Conservation (phyloP, 768 basidiomycete genomes). For the Tylopilus cervinicoccineus region DNA sequence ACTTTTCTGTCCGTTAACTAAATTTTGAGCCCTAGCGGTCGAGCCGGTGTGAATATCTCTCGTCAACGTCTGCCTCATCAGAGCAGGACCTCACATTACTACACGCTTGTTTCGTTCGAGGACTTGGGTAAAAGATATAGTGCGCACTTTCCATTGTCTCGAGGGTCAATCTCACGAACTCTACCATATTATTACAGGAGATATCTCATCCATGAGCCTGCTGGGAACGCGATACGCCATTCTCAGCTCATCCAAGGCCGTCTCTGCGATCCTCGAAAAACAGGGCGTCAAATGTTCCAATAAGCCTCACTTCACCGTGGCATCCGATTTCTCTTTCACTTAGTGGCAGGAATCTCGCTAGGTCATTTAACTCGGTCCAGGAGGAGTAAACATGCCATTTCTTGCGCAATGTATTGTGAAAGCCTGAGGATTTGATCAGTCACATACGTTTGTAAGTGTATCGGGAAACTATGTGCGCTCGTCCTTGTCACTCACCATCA, state of each 20-base stretch:
- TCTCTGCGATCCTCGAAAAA: slow-evolving; percentile 49
- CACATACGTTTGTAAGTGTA: slow-evolving; percentile 22
- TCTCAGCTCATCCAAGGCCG: slow-evolving; percentile 43
- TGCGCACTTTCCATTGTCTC: slow-evolving; percentile 14
- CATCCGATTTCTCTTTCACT: slow-evolving; percentile 12
- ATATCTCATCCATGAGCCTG: slow-evolving; percentile 21
- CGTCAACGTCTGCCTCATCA: slow-evolving; percentile 14
- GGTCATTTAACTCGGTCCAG: slow-evolving; percentile 12
- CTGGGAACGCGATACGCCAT: slow-evolving; percentile 47
- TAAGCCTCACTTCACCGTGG: slow-evolving; percentile 17
- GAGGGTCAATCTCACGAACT: not conserved
- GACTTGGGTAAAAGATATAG: slow-evolving; percentile 52
- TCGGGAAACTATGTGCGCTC: not conserved
- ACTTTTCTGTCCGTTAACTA: no score
- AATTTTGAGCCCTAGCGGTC: no score
- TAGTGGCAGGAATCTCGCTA: slow-evolving; percentile 9
- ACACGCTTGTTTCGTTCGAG: slow-evolving; percentile 1
- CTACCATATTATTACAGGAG: slow-evolving; percentile 24
- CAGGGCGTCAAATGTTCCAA: slow-evolving; percentile 50
- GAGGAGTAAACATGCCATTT: slow-evolving; percentile 20
- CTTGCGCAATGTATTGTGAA: slow-evolving; percentile 13
- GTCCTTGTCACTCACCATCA: not conserved
- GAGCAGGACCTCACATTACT: slow-evolving; percentile 9
- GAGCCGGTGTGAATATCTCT: no score
- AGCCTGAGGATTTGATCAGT: slow-evolving; percentile 12